Conservation (phyloP, 192 early-diverging fungal genomes). For the Backusella australiensis region DNA sequence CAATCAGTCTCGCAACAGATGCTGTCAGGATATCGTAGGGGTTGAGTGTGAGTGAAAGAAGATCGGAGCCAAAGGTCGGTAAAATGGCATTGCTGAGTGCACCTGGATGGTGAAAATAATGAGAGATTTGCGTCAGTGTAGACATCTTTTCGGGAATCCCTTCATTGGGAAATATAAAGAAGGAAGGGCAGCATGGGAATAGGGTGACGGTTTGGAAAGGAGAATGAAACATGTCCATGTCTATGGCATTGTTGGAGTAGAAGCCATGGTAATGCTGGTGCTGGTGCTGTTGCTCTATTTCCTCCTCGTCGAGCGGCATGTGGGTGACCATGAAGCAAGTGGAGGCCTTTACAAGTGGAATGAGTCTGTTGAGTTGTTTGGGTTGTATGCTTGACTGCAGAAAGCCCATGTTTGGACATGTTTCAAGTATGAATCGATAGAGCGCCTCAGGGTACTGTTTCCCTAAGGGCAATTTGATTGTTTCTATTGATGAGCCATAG, state of each 20-base stretch:
- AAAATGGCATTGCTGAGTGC: slow-evolving; percentile 30
- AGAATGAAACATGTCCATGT: background rate
- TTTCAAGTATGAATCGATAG: slow-evolving; percentile 5
- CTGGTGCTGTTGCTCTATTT: background rate
- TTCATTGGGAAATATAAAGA: slow-evolving; percentile 21
- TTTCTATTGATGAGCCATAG: slow-evolving; percentile 16
- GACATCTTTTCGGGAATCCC: slow-evolving; percentile 6
- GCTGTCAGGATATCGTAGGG: slow-evolving; percentile 28
- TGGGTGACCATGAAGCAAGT: slow-evolving; percentile 23
- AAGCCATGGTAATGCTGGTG: background rate
- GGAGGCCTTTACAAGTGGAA: slow-evolving; percentile 1
- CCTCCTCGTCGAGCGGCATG: background rate
- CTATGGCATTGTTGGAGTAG: background rate
- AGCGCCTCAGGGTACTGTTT: slow-evolving; percentile 9
- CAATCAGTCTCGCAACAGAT: slow-evolving; percentile 14
- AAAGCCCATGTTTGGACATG: slow-evolving; percentile 23
- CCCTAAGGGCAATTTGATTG: slow-evolving; percentile 21
- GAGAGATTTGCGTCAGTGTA: slow-evolving; percentile 19
- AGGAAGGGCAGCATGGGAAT: slow-evolving; percentile 22
- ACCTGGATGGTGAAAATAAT: slow-evolving; percentile 31
- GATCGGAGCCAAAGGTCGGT: slow-evolving; percentile 29
- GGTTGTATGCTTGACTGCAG: slow-evolving; percentile 20
- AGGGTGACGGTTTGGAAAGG: background rate
- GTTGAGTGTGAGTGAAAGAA: slow-evolving; percentile 23
- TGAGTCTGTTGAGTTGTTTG: slow-evolving; percentile 17